A percentile compares a stretch with the other conserved stretches of the same genome.
Conservation (phyloP, 2,329 filamentous ascomycete genomes). For the Phaeosphaeriaceae sp. region DNA sequence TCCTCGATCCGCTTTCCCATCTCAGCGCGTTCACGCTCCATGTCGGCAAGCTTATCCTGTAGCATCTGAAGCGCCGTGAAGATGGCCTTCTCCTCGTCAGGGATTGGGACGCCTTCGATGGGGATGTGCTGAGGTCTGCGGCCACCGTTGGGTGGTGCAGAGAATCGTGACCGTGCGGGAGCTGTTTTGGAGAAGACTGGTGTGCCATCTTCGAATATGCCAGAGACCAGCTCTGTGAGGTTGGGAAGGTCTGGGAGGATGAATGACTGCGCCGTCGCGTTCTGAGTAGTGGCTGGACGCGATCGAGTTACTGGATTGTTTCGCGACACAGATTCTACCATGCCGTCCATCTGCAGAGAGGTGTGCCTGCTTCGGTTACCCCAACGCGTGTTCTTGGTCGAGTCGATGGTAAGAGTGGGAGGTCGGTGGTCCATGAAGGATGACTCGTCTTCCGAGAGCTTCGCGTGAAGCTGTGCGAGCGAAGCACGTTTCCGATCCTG, state of each 20-base stretch:
- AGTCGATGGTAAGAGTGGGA: slow-evolving; percentile 48
- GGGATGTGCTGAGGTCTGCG: slow-evolving; percentile 51
- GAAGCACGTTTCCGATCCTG: slow-evolving; percentile 54
- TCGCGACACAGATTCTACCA: slow-evolving; percentile 29
- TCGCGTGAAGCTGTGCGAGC: slow-evolving; percentile 64
- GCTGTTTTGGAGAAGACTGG: slow-evolving; percentile 61
- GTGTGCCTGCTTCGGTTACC: slow-evolving; percentile 52
- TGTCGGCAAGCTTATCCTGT: slow-evolving; percentile 63
- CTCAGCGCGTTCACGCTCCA: slow-evolving; percentile 64
- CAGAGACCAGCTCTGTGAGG: slow-evolving; percentile 67
- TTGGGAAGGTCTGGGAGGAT: slow-evolving; percentile 67
- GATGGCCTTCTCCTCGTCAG: slow-evolving; percentile 68
- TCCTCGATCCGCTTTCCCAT: slow-evolving; percentile 58
- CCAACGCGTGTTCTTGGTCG: slow-evolving; percentile 63
- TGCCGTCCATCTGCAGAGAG: slow-evolving; percentile 45
- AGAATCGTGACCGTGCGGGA: slow-evolving; percentile 62
- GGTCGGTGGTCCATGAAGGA: slow-evolving; percentile 61
- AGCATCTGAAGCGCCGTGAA: slow-evolving; percentile 66
- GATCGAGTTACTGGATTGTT: slow-evolving; percentile 31
- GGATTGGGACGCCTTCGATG: slow-evolving; percentile 63
- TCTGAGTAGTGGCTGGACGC: slow-evolving; percentile 53
- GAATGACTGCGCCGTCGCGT: slow-evolving; percentile 65
- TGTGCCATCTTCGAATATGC: slow-evolving; percentile 64
- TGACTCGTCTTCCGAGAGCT: slow-evolving; percentile 60
- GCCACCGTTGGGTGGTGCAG: slow-evolving; percentile 49